Base-by-base conservation (phyloP, 1,284 basidiomycete species). In the Trametes hirsuta region DNA sequence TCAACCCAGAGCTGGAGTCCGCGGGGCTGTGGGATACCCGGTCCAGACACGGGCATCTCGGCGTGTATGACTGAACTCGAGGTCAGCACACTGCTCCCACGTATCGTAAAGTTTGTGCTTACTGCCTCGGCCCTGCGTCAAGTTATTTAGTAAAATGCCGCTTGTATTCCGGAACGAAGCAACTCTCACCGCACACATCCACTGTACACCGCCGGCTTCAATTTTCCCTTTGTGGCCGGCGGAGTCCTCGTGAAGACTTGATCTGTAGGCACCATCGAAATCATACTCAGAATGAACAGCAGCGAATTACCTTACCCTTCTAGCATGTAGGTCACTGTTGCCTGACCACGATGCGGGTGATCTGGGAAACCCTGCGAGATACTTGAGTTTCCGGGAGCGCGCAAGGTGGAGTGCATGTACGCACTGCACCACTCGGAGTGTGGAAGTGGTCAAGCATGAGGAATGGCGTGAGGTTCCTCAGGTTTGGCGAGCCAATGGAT, bases 1-100 rank as follows among this genome's bases (percentile, higher is more conserved):
- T 98, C 96, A 47, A 98, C 80, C 97, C 96, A 98, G 25, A 98
- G 84, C 71, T 98, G 96, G 41, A 98, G 79, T 6, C 94, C 96
- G 34, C 82, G 71, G 69, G 95, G 83, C 72, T 92, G 77, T 2
- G 91, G 87, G 4, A 78, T 64, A n/a, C 85, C 87, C 22, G 81
- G 76, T 6, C 78, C 85, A 64, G 91, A 89, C 4, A 94, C 79
- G 2, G 97, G 96, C 93, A 98, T 97, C 76, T 93, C 93, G 4
- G 91, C 88, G 69, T 95, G 93, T 58, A 95, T 89, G 69, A 91
- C 90, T 69, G 12, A 18, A 47, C 18, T 52, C 6, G 41, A 45
- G 35, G 18, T 53, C 9, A 49, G 30, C 30, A 50, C 35, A 47
- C 18, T 18, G 14, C 47, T 12, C 47, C 15, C 49, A 8, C 22